A percentile compares a stretch with the other conserved stretches of the same genome.
phyloP scores from a whole-genome alignment of 2,329 filamentous ascomycete genomes.

The Diaporthe sp. region DNA sequence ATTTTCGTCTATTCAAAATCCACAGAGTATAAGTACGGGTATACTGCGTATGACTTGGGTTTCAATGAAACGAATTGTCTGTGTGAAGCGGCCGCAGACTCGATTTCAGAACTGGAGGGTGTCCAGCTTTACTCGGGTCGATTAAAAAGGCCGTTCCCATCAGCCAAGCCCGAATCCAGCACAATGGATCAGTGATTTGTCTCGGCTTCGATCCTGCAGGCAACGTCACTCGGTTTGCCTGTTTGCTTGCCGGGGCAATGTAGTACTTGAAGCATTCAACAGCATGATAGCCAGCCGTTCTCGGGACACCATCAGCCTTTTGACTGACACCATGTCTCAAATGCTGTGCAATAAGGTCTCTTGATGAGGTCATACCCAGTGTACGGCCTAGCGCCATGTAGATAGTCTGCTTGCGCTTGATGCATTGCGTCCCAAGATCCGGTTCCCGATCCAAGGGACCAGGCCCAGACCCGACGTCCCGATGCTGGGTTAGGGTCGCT shows the following conservation, averaged over 20 bases:
- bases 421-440: not conserved
- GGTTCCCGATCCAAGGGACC: not conserved
- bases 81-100: not conserved
- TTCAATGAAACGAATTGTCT: not conserved
- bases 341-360: not conserved
- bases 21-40: not conserved
- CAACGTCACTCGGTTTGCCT: not conserved
- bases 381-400: not conserved
- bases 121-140: not conserved
- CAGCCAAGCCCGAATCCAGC: not conserved
- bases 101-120: not conserved
- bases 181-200: not conserved
- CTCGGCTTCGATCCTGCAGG: not conserved
- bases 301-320: not conserved
- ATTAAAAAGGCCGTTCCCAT: too few species aligned
- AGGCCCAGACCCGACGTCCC: not conserved
- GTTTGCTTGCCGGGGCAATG: not conserved
- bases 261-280: not conserved
- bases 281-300: not conserved
- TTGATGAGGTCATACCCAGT: not conserved
- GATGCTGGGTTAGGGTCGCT: not conserved
- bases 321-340: too few species aligned
- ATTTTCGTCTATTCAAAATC: not conserved
- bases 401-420: not conserved
- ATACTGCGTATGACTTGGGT: too few species aligned